Percentiles rank a stretch among this genome's conserved stretches.
These are phyloP conservation scores for Malus hybrid DNA, from an alignment of 331 rosid genomes.

Conservation along the genomic window DNA sequence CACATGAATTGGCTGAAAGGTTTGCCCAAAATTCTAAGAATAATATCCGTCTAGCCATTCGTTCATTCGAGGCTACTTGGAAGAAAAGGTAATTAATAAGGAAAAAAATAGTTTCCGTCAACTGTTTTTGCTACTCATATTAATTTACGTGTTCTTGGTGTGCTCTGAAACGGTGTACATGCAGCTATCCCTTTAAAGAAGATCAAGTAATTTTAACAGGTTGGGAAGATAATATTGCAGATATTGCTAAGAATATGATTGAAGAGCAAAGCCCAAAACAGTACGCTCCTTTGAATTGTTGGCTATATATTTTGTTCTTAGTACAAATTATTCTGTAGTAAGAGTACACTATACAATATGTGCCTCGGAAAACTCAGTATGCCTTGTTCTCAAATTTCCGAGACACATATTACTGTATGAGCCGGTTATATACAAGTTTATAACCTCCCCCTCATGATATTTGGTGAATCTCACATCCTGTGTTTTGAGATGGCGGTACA, in stretches of 20 bases:
- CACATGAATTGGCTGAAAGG: conserved; percentile 28
- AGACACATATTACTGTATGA: neutral
- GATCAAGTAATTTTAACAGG: conserved; percentile 58
- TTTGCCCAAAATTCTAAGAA: conserved; percentile 46
- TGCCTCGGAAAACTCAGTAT: no score
- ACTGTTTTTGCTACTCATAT: neutral
- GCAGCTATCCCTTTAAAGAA: conserved; percentile 48
- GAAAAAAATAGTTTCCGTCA: neutral
- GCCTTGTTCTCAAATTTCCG: neutral
- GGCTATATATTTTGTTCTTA: neutral
- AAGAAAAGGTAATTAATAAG: conserved; percentile 28
- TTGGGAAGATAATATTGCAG: conserved; percentile 72
- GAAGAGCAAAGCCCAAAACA: conserved; percentile 80
- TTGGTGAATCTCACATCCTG: neutral
- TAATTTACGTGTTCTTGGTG: neutral
- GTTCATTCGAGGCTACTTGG: conserved; percentile 79
- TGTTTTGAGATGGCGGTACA: neutral
- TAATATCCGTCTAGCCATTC: conserved; percentile 78
- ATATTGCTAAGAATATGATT: conserved; percentile 51
- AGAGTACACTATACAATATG: no score
- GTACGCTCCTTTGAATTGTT: conserved; percentile 26
- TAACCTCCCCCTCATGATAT: neutral
- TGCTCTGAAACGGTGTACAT: neutral
- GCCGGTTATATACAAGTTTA: neutral
- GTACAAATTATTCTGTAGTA: neutral